Evolutionary conservation across 257 asterid species (phyloP).

Genomic region (Avicennia marina): DNA sequence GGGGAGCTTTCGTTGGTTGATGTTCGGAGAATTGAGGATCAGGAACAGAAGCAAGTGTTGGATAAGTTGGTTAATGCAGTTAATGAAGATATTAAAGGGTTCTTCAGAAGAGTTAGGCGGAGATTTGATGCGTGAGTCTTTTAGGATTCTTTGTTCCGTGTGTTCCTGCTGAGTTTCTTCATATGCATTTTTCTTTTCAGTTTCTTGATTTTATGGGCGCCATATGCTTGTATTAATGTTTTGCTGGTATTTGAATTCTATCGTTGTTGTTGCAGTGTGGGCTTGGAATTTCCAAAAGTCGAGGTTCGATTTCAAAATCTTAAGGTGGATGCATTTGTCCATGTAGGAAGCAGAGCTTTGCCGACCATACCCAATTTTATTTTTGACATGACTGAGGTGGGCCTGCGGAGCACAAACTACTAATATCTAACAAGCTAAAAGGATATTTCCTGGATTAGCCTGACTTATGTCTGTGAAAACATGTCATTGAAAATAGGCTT

Average conservation of each 20-base stretch:
- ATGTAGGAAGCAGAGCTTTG: conserved; percentile 69
- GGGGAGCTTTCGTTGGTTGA: conserved; percentile 65
- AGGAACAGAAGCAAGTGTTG: conserved; percentile 49
- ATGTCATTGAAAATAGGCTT: conserved; percentile 32
- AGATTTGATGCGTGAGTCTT: conserved; percentile 78
- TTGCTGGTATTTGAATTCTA: conserved; percentile 6
- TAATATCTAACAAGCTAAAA: no score
- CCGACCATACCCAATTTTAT: conserved; percentile 73
- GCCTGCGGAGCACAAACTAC: neutral
- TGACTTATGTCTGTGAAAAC: neutral
- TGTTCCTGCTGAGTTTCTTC: no score
- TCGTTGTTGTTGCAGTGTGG: conserved; percentile 36
- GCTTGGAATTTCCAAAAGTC: conserved; percentile 60
- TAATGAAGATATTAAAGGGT: conserved; percentile 50
- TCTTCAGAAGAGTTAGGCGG: conserved; percentile 58
- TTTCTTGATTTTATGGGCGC: neutral
- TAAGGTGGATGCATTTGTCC: conserved; percentile 59
- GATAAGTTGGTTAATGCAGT: conserved; percentile 49
- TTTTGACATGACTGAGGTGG: conserved; percentile 70
- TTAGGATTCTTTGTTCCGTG: no score
- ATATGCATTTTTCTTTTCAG: no score
- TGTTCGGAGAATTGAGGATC: conserved; percentile 41
- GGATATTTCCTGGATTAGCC: no score
- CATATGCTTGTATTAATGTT: conserved; percentile 12
- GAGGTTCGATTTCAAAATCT: conserved; percentile 64